Evolutionary conservation across 2,329 filamentous ascomycete species (phyloP).

Genomic region (Aspergillus floridensis): DNA sequence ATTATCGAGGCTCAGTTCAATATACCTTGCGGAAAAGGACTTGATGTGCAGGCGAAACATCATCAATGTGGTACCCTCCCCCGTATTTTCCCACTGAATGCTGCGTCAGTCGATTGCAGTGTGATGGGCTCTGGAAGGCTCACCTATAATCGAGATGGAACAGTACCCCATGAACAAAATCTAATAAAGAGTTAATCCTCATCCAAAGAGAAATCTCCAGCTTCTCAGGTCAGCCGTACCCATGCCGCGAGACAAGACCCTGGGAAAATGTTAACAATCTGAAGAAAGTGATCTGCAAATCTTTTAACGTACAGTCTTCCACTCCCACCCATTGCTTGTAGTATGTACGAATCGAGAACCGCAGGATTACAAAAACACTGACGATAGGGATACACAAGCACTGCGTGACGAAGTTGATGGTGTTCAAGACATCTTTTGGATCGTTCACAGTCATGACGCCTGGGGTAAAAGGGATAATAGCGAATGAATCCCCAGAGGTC

Average conservation of each 20-base stretch:
- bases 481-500: neutral
- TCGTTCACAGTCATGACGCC: constrained; percentile 19
- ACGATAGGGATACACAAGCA: constrained; percentile 36
- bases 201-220: neutral
- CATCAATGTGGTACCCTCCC: constrained; percentile 33
- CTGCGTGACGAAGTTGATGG: constrained; percentile 37
- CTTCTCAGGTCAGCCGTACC: constrained; percentile 14
- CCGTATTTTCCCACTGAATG: constrained; percentile 32
- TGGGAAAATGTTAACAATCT: constrained; percentile 1
- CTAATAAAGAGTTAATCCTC: constrained; percentile 9
- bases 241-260: constrained; percentile 19
- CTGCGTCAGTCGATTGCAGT: neutral
- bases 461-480: neutral
- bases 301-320: constrained; percentile 36
- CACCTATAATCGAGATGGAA: constrained; percentile 27
- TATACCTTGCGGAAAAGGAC: constrained; percentile 29
- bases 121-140: neutral
- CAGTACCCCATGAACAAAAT: constrained; percentile 37
- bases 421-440: constrained; percentile 29
- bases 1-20: neutral
- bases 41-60: constrained; percentile 22
- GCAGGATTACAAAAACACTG: constrained; percentile 30
- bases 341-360: constrained; percentile 31
- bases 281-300: neutral
- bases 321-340: constrained; percentile 30